A percentile compares a stretch with the other conserved stretches of the same genome.
phyloP scores from a whole-genome alignment of 768 basidiomycete genomes.

The Xerocomellus intermedius region DNA sequence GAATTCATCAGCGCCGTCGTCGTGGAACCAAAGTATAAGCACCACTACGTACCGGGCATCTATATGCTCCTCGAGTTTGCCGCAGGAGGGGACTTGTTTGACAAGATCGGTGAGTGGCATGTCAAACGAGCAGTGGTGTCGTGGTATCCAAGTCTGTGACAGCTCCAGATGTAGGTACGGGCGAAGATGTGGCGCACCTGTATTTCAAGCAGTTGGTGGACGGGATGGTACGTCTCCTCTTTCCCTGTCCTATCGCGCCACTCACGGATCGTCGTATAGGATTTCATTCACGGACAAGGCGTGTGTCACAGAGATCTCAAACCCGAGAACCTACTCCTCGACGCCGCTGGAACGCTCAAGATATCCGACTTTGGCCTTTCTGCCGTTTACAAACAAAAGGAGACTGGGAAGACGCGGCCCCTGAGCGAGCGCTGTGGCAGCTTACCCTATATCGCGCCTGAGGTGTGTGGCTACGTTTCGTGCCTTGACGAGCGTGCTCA shows the following conservation, averaged over 20 bases:
- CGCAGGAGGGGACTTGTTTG: constrained; percentile 92
- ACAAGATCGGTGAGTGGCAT: constrained; percentile 84
- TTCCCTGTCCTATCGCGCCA: not conserved
- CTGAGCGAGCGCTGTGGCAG: constrained; percentile 88
- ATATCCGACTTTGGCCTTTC: constrained; percentile 96
- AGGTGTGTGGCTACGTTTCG: constrained; percentile 48
- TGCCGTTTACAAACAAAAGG: constrained; percentile 84
- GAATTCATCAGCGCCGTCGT: constrained; percentile 79
- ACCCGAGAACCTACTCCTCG: constrained; percentile 91
- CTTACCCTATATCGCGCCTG: constrained; percentile 92
- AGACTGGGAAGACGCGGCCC: constrained; percentile 68
- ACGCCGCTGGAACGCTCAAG: constrained; percentile 81
- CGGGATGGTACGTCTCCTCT: constrained; percentile 63
- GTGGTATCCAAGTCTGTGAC: not conserved
- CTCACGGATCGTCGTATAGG: constrained; percentile 38
- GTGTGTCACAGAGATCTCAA: constrained; percentile 97
- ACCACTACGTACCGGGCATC: constrained; percentile 70
- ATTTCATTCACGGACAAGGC: constrained; percentile 83
- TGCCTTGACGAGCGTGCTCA: not conserved
- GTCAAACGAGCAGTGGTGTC: not conserved
- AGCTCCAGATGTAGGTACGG: constrained; percentile 91
- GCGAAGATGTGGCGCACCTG: constrained; percentile 82
- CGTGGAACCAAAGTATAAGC: constrained; percentile 60
- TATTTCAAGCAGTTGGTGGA: constrained; percentile 86
- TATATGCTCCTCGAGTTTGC: constrained; percentile 95